These are phyloP conservation scores for Saturnispora bothae DNA, from an alignment of 805 yeast genomes.

Conservation along the genomic window DNA sequence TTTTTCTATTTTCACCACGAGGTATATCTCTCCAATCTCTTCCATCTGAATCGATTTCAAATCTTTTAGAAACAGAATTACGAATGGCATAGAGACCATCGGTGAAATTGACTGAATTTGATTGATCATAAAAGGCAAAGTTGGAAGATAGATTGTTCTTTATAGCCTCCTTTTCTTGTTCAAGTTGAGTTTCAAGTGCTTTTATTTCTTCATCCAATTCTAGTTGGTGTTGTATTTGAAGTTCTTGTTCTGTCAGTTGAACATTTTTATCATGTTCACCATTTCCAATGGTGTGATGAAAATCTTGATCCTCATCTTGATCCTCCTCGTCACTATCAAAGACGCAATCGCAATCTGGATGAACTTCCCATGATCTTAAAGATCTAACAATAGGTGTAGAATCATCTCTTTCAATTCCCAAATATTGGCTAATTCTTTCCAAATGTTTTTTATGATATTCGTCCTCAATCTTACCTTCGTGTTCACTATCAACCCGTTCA, in stretches of 20 bases:
- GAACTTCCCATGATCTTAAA: conserved; percentile 19
- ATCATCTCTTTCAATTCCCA: conserved; percentile 8
- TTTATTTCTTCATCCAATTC: not conserved
- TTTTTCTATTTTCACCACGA: conserved; percentile 41
- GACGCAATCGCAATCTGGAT: conserved; percentile 30
- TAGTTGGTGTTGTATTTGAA: not conserved
- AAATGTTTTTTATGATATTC: conserved; percentile 8
- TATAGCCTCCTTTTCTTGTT: not conserved
- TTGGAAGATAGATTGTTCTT: not conserved
- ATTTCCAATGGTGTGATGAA: conserved; percentile 9
- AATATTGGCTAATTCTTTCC: conserved; percentile 7
- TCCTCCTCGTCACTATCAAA: conserved; percentile 17
- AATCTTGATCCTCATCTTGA: conserved; percentile 13
- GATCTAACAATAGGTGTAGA: conserved; percentile 4
- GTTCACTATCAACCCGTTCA: conserved; percentile 9
- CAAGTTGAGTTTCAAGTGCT: not conserved
- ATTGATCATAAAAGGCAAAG: not conserved
- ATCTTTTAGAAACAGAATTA: conserved; percentile 21
- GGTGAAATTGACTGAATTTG: conserved; percentile 1
- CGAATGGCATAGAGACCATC: conserved; percentile 27
- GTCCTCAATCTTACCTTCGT: conserved; percentile 3
- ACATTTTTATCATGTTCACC: conserved; percentile 9
- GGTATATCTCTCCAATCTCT: conserved; percentile 68
- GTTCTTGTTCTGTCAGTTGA: not conserved
- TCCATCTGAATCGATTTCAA: conserved; percentile 49